phyloP scores from a whole-genome alignment of 805 yeast species.

The Lipomyces yamanashiensis region DNA sequence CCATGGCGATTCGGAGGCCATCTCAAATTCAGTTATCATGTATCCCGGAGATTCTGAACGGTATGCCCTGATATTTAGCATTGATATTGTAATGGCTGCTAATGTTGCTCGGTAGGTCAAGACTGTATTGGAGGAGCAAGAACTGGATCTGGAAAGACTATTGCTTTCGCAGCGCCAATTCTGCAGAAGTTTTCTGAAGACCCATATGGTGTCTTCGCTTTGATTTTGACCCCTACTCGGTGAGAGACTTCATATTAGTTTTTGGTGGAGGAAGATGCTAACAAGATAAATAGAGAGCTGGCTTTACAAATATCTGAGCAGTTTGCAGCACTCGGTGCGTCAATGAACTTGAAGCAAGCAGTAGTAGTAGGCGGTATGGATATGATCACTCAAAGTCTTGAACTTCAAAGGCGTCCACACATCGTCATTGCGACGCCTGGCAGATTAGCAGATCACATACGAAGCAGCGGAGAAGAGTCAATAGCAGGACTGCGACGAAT shows the following conservation, averaged over 20 bases:
- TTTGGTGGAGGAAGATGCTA: neutral
- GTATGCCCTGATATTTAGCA: conserved; percentile 35
- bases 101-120: conserved; percentile 48
- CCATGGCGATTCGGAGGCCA: conserved; percentile 84
- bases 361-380: conserved; percentile 95
- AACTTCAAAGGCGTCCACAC: conserved; percentile 83
- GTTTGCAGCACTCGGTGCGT: conserved; percentile 87
- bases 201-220: conserved; percentile 89
- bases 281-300: conserved; percentile 61
- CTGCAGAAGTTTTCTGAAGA: conserved; percentile 92
- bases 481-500: conserved; percentile 76
- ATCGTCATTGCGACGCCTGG: conserved; percentile 98
- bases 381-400: conserved; percentile 84
- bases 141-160: conserved; percentile 97
- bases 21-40: conserved; percentile 87
- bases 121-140: conserved; percentile 98
- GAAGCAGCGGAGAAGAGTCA: conserved; percentile 87
- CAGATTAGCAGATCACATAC: conserved; percentile 87
- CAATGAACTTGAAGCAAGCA: conserved; percentile 79
- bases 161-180: conserved; percentile 98
- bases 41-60: conserved; percentile 82
- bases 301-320: conserved; percentile 98
- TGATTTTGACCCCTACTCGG: conserved; percentile 76
- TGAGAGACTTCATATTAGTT: neutral
- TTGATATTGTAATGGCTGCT: neutral